Percentiles rank a stretch among this genome's conserved stretches.
These are phyloP conservation scores for Lachancea mirantina DNA, from an alignment of 805 yeast species.

Conservation along the genomic window DNA sequence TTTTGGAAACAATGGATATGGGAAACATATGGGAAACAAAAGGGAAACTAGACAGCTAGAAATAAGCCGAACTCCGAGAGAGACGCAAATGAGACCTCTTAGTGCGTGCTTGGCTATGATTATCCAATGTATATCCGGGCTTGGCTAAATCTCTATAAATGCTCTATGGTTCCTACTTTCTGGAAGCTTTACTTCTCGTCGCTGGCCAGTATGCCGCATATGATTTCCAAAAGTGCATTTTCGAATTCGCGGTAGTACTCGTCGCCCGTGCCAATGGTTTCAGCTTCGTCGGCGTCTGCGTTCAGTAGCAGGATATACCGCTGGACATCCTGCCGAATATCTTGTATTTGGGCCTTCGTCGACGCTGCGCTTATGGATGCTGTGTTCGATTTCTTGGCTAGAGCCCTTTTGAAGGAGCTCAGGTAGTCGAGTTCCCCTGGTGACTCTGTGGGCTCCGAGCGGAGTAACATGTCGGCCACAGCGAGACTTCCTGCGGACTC, in stretches of 20 bases:
- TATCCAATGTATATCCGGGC: too few relatives aligned
- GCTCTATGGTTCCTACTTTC: neutral
- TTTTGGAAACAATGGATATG: neutral
- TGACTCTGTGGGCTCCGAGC: too few relatives aligned
- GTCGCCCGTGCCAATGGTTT: constrained; percentile 10
- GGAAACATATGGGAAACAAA: constrained; percentile 1
- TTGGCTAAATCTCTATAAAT: too few relatives aligned
- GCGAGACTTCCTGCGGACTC: constrained; percentile 15
- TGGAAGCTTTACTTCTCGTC: neutral
- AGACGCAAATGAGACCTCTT: too few relatives aligned
- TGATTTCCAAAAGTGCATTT: constrained; percentile 11
- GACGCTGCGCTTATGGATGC: neutral
- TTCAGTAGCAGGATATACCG: constrained; percentile 8
- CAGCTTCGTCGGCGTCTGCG: constrained; percentile 8
- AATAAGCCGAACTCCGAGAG: too few relatives aligned
- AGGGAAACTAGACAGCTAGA: too few relatives aligned
- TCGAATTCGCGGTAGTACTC: constrained; percentile 14
- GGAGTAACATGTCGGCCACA: too few relatives aligned
- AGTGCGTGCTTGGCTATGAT: too few relatives aligned
- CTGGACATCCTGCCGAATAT: constrained; percentile 8
- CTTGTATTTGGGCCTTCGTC: constrained; percentile 4
- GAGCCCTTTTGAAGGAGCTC: constrained; percentile 1
- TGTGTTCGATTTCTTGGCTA: neutral
- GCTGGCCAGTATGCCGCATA: constrained; percentile 11
- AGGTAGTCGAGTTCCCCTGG: constrained; percentile 1